phyloP scores from a whole-genome alignment of 228 moss, liverwort and hornwort genomes.

The Sphagnum fallax region DNA sequence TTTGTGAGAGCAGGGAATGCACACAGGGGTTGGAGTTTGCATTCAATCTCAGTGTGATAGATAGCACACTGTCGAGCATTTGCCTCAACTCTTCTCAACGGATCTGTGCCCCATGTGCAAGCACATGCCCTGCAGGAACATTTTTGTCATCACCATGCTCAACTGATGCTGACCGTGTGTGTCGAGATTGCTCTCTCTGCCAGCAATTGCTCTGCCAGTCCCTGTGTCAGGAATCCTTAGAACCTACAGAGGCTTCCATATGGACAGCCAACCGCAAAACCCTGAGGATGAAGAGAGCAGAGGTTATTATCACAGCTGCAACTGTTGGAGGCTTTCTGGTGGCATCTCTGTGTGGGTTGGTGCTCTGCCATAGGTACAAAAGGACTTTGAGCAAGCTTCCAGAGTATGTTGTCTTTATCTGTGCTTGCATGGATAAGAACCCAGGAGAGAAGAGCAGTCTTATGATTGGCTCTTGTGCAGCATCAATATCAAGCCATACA shows the following conservation, averaged over 20 bases:
- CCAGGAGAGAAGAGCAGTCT: constrained; percentile 19
- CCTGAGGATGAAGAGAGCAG: constrained; percentile 10
- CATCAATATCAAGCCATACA: constrained; percentile 14
- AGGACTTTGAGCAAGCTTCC: constrained; percentile 2
- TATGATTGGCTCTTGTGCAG: constrained; percentile 19
- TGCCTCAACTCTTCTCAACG: constrained; percentile 27
- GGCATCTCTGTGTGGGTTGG: constrained; percentile 16
- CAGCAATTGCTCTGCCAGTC: constrained; percentile 23
- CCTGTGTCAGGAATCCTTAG: constrained; percentile 6
- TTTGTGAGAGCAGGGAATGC: constrained; percentile 28
- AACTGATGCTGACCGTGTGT: constrained; percentile 23
- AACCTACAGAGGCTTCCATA: constrained; percentile 13
- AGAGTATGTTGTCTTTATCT: constrained; percentile 14
- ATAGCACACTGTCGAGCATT: constrained; percentile 26
- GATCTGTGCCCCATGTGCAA: constrained; percentile 50
- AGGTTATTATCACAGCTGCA: constrained; percentile 27
- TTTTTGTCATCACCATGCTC: constrained; percentile 37
- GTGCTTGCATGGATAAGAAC: constrained; percentile 15
- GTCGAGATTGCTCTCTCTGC: constrained; percentile 37
- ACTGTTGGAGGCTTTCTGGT: constrained; percentile 23
- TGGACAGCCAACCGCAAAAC: constrained; percentile 4
- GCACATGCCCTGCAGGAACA: constrained; percentile 26
- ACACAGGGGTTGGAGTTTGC: constrained; percentile 17
- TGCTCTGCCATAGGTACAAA: constrained; percentile 17
- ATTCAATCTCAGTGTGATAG: constrained; percentile 45